phyloP scores from a whole-genome alignment of 305 asterid genomes.

The Fraxinus dipetala region DNA sequence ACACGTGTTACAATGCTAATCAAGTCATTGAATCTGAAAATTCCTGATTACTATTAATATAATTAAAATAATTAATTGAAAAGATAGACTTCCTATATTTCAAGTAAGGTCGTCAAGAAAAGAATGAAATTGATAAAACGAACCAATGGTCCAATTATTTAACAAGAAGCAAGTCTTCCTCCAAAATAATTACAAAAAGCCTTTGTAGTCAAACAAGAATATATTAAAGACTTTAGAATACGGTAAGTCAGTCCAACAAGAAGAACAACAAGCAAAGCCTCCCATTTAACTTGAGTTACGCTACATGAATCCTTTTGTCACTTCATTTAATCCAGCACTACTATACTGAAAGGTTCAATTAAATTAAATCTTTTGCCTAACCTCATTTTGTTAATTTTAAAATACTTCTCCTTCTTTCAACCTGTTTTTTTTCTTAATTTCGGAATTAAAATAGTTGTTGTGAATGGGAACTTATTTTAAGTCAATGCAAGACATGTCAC shows the following conservation, averaged over 20 bases:
- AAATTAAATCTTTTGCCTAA: neutral
- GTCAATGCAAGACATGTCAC: neutral
- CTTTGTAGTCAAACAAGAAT: neutral
- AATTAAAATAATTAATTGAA: neutral
- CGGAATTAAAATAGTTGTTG: neutral
- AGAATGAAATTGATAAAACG: neutral
- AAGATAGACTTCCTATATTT: neutral
- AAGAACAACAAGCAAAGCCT: neutral
- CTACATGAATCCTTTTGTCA: neutral
- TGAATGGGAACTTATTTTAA: neutral
- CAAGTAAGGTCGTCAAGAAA: neutral
- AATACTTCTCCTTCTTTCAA: neutral
- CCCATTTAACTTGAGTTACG: neutral
- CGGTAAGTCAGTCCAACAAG: neutral
- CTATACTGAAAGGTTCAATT: neutral
- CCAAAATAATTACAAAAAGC: neutral
- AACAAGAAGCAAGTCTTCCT: constrained; percentile 2
- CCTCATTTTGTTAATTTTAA: neutral
- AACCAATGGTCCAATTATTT: constrained; percentile 1
- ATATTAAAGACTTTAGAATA: neutral
- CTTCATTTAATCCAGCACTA: neutral
- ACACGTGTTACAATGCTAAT: neutral
- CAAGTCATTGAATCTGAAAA: neutral
- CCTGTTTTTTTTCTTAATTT: neutral
- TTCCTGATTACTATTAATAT: neutral